A percentile compares a stretch with the other conserved stretches of the same genome.
These are phyloP conservation scores for Crithidia expoeki DNA, from an alignment of 208 protist species.

Conservation along the genomic window DNA sequence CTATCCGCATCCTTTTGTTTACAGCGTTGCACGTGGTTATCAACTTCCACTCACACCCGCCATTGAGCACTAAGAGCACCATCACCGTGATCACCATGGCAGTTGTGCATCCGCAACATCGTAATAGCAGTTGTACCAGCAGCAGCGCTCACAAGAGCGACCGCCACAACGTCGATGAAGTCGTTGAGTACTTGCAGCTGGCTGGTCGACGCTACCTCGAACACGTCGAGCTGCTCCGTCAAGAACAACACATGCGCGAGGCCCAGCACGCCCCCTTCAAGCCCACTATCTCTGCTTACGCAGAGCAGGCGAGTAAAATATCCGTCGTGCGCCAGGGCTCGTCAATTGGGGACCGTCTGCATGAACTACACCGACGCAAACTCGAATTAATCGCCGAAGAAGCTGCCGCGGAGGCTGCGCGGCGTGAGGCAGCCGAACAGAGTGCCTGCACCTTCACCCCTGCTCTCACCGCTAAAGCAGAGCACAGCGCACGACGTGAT, in stretches of 20 bases:
- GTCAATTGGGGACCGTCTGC: slow-evolving; percentile 63
- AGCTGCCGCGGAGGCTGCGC: slow-evolving; percentile 29
- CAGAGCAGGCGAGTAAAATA: slow-evolving; percentile 38
- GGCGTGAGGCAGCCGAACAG: slow-evolving; percentile 23
- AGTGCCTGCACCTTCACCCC: slow-evolving; percentile 41
- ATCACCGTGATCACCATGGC: not conserved
- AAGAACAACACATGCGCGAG: slow-evolving; percentile 49
- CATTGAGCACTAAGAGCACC: not conserved
- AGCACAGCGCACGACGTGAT: slow-evolving; percentile 22
- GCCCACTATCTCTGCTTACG: slow-evolving; percentile 54
- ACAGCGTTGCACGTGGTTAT: not conserved
- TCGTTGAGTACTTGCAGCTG: slow-evolving; percentile 73
- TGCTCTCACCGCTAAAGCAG: slow-evolving; percentile 43
- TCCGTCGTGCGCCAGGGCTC: slow-evolving; percentile 39
- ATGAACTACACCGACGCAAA: slow-evolving; percentile 54
- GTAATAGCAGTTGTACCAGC: slow-evolving; percentile 3
- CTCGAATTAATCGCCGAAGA: slow-evolving; percentile 34
- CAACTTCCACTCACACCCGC: not conserved
- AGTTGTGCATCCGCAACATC: slow-evolving; percentile 2
- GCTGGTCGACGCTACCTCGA: slow-evolving; percentile 64
- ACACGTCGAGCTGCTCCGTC: slow-evolving; percentile 68
- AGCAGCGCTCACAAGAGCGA: no score
- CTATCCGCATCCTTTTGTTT: not conserved
- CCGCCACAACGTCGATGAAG: slow-evolving; percentile 27
- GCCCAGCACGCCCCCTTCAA: slow-evolving; percentile 48